Conservation (phyloP, 495 filamentous ascomycete species). For the Penicillium fimorum region DNA sequence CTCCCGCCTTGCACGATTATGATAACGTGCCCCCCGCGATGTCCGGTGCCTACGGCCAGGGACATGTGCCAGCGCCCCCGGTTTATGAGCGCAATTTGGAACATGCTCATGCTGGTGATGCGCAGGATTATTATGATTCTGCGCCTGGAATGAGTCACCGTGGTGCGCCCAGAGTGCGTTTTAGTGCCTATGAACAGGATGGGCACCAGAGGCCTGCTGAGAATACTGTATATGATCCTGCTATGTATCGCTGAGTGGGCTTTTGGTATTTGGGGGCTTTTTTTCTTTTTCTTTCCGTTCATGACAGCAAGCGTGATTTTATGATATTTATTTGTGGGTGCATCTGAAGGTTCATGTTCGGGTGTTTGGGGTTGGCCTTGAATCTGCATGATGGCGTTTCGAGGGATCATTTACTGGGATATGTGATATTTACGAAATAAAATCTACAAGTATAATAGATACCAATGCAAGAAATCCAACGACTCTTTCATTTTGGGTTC, state of each 20-base stretch:
- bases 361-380: neutral
- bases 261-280: neutral
- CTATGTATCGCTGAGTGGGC: constrained; percentile 31
- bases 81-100: constrained; percentile 14
- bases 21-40: constrained; percentile 10
- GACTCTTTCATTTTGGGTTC: constrained; percentile 6
- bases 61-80: neutral
- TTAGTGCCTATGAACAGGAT: constrained; percentile 23
- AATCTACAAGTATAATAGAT: neutral
- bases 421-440: neutral
- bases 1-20: constrained; percentile 5
- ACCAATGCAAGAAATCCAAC: constrained; percentile 2
- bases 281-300: neutral
- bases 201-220: constrained; percentile 24
- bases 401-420: constrained; percentile 2
- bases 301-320: constrained; percentile 25
- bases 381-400: constrained; percentile 5
- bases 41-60: neutral
- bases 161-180: constrained; percentile 17
- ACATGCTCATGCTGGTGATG: constrained; percentile 28
- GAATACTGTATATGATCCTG: constrained; percentile 39
- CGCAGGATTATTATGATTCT: constrained; percentile 31
- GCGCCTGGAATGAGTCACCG: constrained; percentile 17
- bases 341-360: neutral
- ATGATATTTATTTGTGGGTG: constrained; percentile 34